Evolutionary conservation across 2,329 filamentous ascomycete genomes (phyloP).

Genomic region (Phialophora tarda): DNA sequence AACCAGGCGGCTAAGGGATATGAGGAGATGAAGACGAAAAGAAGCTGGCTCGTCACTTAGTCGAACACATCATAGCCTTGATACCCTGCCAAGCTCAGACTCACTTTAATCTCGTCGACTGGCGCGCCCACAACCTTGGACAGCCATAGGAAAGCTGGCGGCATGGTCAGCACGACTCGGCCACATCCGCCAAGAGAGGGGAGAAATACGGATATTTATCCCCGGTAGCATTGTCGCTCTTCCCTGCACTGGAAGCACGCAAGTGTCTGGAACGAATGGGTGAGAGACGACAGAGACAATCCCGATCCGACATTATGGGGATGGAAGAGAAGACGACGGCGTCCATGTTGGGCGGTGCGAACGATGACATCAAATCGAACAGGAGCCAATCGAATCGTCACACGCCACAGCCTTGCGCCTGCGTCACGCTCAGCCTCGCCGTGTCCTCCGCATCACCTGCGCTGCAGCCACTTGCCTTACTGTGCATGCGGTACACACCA

Average conservation of each 20-base stretch:
- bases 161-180: slow-evolving; percentile 13
- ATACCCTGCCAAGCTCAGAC: not conserved
- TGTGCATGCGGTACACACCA: not conserved
- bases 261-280: slow-evolving; percentile 1
- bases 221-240: slow-evolving; percentile 64
- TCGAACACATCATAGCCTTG: not conserved
- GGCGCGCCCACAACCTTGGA: slow-evolving; percentile 65
- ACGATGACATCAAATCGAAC: slow-evolving; percentile 7
- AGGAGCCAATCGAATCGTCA: slow-evolving; percentile 1
- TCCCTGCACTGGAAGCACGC: not conserved
- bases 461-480: not conserved
- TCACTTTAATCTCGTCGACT: slow-evolving; percentile 71
- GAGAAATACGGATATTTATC: slow-evolving; percentile 63
- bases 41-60: slow-evolving; percentile 57
- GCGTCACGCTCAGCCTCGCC: not conserved
- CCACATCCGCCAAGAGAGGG: slow-evolving; percentile 4
- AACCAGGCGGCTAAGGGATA: slow-evolving; percentile 88
- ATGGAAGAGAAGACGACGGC: not conserved
- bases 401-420: slow-evolving; percentile 6
- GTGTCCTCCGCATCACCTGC: not conserved
- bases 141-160: slow-evolving; percentile 66
- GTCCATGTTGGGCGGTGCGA: not conserved
- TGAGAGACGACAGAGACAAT: slow-evolving; percentile 3
- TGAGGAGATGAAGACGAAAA: slow-evolving; percentile 86
- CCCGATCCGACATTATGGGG: not conserved